Evolutionary conservation across 306 rosid genomes (phyloP), one percentile per base, ranked within the genome.

Genomic region (Pachyrhizus erosus): DNA sequence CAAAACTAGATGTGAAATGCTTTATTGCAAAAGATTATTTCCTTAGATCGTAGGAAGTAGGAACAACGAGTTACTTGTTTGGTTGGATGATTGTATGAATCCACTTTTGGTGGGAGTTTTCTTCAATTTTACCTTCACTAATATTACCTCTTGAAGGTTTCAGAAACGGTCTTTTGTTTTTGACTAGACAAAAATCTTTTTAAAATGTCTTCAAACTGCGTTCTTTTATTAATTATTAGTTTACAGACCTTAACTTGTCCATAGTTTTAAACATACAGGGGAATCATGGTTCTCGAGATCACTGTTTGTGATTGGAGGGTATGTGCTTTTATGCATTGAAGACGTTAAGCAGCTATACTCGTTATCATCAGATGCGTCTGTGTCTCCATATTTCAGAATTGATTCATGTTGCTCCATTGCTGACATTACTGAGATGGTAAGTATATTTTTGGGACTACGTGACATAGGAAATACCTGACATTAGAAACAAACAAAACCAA

Each of bases 221-320:
- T 52, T 78, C 34, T 78, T 27, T 43, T 60, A 70, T 46, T 75
- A 80, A 68, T 48, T 40, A 31, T 62, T 78, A 82, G 37, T 76
- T 70, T 65, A 40, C 86, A 84, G 64, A 39, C 58, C 12, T 57
- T 45, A 83, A 65, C 17, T 40, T 76, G 29, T 60, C 48, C 37
- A 69, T 76, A 5, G 52, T 78, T 84, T 74, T 60, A 39, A 26
- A 55, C 74, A 80, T 80, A 31, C 92, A 93, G 99, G 83, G 77
- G 90, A 84, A 83, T 76, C 80, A 46, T 91, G 96, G 99, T 82
- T 77, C 68, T 80, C 94, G 62, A 92, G 99, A 89, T 96, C 99
- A 7, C 67, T 92, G 68, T 93, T 96, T 84, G 88, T 93, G 75
- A 82, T 86, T 66, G 94, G 89, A 78, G 87, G 83, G 45, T 82